Base-by-base conservation (phyloP, 1,284 basidiomycete species). In the Malassezia pachydermatis region DNA sequence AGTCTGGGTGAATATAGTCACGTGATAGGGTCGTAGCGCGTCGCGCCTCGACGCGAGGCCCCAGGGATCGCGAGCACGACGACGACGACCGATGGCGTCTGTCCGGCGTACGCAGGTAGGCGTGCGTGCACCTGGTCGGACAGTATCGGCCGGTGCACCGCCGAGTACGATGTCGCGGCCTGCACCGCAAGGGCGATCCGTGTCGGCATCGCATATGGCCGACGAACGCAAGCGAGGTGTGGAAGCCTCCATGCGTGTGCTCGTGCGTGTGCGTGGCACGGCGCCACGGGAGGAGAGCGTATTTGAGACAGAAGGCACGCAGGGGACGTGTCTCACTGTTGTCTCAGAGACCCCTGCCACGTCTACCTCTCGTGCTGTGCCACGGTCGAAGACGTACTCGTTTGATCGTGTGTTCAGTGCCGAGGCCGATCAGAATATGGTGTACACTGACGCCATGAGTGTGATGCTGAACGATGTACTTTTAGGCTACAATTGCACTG, bases 401-500 rank as follows among this genome's bases (percentile, higher is more conserved):
- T 71, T 67, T 35, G 68, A 71, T 30, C 62, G 57, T 30, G 65
- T 95, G 9, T 95, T 94, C 75, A 92, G 94, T 1, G 88, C 90
- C 19, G 90, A 96, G 70, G 92, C 92, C 8, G 90, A 95, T 70
- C 94, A 99, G 69, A 82, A 85, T 25, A 81, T 89, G 79, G 79
- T 99, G 22, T 98, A 94, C 72, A 80, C 86, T 55, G 86, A 95
- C 53, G 90, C 96, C 29, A 92, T 94, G 29, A 80, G 80, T 52
- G 87, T 86, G 1, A 86, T 98, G 79, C 76, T 99, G 39, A 82
- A 88, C 40, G 87, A 99, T 72, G 90, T 98, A 30, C 74, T 96
- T 41, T 77, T 81, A 66, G 94, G 94, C 3, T 99, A 95, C 76
- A 98, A 98, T 67, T 98, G 94, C 70, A 98, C 94, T 0, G 78